These are phyloP conservation scores for Rhizopogon roseolus DNA, from an alignment of 768 basidiomycete genomes.

Conservation along the genomic window DNA sequence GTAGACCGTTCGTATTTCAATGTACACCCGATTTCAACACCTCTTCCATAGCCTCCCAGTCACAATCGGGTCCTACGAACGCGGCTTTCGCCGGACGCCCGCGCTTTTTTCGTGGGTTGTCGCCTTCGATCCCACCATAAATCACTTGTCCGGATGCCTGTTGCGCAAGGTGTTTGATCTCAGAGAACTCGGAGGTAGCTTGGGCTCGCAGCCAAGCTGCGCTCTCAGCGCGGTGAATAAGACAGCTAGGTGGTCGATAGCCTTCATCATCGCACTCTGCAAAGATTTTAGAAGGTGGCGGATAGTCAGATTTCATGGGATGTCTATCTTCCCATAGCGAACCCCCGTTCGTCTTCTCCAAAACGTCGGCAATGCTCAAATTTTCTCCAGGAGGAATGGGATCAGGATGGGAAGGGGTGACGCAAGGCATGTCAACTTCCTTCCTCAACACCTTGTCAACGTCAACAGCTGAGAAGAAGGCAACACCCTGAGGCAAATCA, in stretches of 20 bases:
- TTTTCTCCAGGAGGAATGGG: constrained; percentile 88
- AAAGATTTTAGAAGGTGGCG: background rate
- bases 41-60: constrained; percentile 18
- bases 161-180: constrained; percentile 48
- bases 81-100: constrained; percentile 1
- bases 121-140: too few species aligned
- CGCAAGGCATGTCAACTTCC: constrained; percentile 93
- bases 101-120: background rate
- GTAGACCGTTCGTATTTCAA: background rate
- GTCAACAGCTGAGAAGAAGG: constrained; percentile 97
- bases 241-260: constrained; percentile 54
- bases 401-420: constrained; percentile 85
- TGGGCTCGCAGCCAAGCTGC: constrained; percentile 75
- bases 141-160: too few species aligned
- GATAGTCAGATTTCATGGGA: constrained; percentile 38
- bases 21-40: constrained; percentile 9
- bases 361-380: constrained; percentile 60
- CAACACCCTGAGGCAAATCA: constrained; percentile 90
- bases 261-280: constrained; percentile 19
- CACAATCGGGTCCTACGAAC: background rate
- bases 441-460: constrained; percentile 88
- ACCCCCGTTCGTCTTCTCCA: constrained; percentile 67
- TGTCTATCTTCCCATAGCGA: constrained; percentile 57
- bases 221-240: constrained; percentile 52
- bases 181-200: constrained; percentile 39